Evolutionary conservation across 345 rosid species (phyloP).

Genomic region (Acer campestre): DNA sequence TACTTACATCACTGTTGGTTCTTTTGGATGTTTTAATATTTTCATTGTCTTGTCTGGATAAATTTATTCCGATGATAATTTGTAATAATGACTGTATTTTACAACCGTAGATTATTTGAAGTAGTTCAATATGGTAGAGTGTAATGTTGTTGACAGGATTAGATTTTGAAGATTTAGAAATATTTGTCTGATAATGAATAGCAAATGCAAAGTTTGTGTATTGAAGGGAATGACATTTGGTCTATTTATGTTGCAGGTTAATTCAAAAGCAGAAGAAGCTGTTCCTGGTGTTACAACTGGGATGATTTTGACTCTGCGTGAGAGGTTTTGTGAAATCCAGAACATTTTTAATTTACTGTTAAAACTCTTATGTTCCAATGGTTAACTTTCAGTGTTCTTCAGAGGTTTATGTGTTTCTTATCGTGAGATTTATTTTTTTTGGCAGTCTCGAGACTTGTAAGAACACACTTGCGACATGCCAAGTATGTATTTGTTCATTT

Average conservation of each 20-base stretch:
- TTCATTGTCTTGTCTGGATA: background rate
- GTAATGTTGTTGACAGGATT: background rate
- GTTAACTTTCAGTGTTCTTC: background rate
- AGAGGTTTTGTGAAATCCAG: slow-evolving; percentile 52
- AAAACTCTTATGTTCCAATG: background rate
- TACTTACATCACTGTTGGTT: background rate
- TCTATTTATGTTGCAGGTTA: slow-evolving; percentile 42
- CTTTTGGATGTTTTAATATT: background rate
- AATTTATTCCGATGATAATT: background rate
- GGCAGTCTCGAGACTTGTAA: slow-evolving; percentile 83
- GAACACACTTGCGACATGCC: slow-evolving; percentile 71
- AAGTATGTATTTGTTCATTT: slow-evolving; percentile 49
- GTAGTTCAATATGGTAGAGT: background rate
- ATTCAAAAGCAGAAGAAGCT: slow-evolving; percentile 70
- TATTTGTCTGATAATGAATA: background rate
- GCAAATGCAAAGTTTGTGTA: background rate
- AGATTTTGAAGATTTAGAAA: background rate
- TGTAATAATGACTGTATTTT: background rate
- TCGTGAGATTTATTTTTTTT: slow-evolving; percentile 24
- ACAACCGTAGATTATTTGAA: background rate
- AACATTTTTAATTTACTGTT: background rate
- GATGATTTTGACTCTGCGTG: slow-evolving; percentile 87
- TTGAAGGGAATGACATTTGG: background rate
- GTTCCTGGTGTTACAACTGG: slow-evolving; percentile 77
- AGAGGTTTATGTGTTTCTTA: slow-evolving; percentile 7